These are phyloP conservation scores for Hericium erinaceus DNA, from an alignment of 768 basidiomycete species.

Conservation along the genomic window DNA sequence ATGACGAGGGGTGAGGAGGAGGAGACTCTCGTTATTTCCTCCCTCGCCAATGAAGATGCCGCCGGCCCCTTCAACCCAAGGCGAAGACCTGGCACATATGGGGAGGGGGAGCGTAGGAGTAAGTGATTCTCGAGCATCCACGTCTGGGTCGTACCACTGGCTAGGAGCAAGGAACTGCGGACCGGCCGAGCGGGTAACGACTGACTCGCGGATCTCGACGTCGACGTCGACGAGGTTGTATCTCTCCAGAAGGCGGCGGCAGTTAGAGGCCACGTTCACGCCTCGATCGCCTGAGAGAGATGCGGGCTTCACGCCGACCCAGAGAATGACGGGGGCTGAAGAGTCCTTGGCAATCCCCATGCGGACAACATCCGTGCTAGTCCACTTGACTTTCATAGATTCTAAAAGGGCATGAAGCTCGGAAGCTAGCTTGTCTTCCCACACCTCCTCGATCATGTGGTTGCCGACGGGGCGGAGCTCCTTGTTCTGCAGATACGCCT, in stretches of 20 bases:
- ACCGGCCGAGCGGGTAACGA: constrained; percentile 9
- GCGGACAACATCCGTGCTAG: constrained; percentile 15
- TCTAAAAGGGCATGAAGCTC: constrained; percentile 11
- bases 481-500: constrained; percentile 19
- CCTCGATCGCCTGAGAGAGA: constrained; percentile 22
- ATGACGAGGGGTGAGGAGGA: constrained; percentile 1
- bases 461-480: constrained; percentile 17
- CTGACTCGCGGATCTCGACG: constrained; percentile 25
- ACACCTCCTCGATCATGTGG: constrained; percentile 15
- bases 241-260: constrained; percentile 20
- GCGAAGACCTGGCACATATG: constrained; percentile 23
- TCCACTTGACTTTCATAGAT: constrained; percentile 11
- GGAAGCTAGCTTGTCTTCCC: constrained; percentile 11
- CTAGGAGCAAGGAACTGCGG: constrained; percentile 21
- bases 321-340: constrained; percentile 19
- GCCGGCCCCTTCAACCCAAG: constrained; percentile 29
- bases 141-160: constrained; percentile 18
- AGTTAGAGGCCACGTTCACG: constrained; percentile 16
- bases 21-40: constrained; percentile 11
- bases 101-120: constrained; percentile 27
- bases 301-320: constrained; percentile 24
- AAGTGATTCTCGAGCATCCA: constrained; percentile 24
- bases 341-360: constrained; percentile 10
- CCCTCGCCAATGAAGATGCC: constrained; percentile 19
- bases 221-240: constrained; percentile 18